phyloP scores from a whole-genome alignment of 1,139 yeast species.

The Geotrichum citri-aurantii region DNA sequence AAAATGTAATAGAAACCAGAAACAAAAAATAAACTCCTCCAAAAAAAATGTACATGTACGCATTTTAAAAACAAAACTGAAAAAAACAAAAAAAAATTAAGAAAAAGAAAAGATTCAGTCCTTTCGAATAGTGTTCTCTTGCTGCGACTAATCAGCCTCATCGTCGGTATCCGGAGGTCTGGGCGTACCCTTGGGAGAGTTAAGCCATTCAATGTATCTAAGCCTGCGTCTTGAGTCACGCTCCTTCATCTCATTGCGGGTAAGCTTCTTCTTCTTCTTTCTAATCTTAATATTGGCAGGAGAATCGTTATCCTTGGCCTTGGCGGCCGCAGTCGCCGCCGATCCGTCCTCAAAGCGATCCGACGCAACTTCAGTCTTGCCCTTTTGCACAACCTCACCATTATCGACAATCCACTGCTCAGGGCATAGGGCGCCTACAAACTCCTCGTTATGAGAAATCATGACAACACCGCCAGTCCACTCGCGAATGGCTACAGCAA shows the following conservation, averaged over 20 bases:
- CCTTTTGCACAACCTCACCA: slow-evolving; percentile 82
- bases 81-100: too few species aligned
- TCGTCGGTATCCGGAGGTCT: slow-evolving; percentile 90
- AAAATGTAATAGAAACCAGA: neutral
- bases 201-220: slow-evolving; percentile 91
- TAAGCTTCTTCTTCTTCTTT: slow-evolving; percentile 79
- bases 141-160: slow-evolving; percentile 52
- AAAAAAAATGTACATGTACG: neutral
- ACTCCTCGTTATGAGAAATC: slow-evolving; percentile 97
- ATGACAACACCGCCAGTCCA: slow-evolving; percentile 98
- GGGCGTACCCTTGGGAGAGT: slow-evolving; percentile 96
- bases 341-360: slow-evolving; percentile 75
- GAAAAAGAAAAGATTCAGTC: neutral
- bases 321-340: slow-evolving; percentile 42
- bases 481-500: slow-evolving; percentile 94
- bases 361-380: slow-evolving; percentile 66
- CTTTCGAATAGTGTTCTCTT: neutral
- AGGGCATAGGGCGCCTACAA: slow-evolving; percentile 95
- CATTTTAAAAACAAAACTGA: too few species aligned
- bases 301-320: slow-evolving; percentile 49
- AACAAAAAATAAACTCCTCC: neutral
- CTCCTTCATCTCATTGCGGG: slow-evolving; percentile 88
- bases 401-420: slow-evolving; percentile 98
- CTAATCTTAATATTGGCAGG: slow-evolving; percentile 95
- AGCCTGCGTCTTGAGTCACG: slow-evolving; percentile 92